These are phyloP conservation scores for Dionaea muscipula DNA, from an alignment of 179 eudicot species.

Conservation along the genomic window DNA sequence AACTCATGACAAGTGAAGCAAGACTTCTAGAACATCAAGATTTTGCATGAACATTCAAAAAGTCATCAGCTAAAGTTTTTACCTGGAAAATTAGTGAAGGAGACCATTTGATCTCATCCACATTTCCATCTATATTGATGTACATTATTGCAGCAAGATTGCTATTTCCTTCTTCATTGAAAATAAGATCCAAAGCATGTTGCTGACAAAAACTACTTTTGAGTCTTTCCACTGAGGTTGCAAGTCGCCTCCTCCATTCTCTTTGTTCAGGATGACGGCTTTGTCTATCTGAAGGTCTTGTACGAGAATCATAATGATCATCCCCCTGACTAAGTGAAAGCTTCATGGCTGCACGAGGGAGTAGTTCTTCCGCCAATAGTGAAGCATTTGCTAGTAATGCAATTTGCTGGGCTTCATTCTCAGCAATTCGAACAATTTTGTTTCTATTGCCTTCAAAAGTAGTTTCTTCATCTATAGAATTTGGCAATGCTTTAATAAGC, in stretches of 20 bases:
- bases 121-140: slow-evolving; percentile 63
- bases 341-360: slow-evolving; percentile 89
- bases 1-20: no score
- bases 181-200: slow-evolving; percentile 85
- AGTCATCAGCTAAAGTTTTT: slow-evolving; percentile 8
- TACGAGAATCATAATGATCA: slow-evolving; percentile 53
- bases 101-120: slow-evolving; percentile 71
- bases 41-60: not conserved
- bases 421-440: slow-evolving; percentile 82
- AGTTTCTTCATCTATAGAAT: slow-evolving; percentile 72
- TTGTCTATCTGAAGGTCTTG: slow-evolving; percentile 55
- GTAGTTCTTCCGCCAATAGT: slow-evolving; percentile 71
- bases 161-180: slow-evolving; percentile 85
- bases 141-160: slow-evolving; percentile 79
- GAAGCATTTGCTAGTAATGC: slow-evolving; percentile 94
- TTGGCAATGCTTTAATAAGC: slow-evolving; percentile 90
- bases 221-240: slow-evolving; percentile 61
- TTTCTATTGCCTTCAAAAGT: slow-evolving; percentile 58
- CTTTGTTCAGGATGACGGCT: slow-evolving; percentile 82
- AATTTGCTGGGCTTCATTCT: slow-evolving; percentile 79
- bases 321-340: slow-evolving; percentile 45
- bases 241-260: slow-evolving; percentile 85
- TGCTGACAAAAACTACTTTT: slow-evolving; percentile 84
- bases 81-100: slow-evolving; percentile 94
- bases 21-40: no score